Evolutionary conservation across 495 filamentous ascomycete species (phyloP).

Genomic region (Bathelium albidoporum): DNA sequence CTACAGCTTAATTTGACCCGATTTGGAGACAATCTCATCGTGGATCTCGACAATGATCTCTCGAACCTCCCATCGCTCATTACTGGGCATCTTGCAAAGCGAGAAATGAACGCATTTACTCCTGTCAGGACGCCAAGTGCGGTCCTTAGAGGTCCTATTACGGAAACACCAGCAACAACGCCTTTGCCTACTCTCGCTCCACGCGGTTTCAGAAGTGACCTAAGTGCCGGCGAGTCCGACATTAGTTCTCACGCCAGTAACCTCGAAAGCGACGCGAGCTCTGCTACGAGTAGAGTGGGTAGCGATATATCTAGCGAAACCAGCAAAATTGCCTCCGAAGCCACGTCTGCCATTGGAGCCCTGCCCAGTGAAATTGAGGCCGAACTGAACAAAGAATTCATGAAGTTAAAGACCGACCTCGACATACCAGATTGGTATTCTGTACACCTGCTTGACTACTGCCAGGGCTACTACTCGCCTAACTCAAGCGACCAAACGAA

Average conservation of each 20-base stretch:
- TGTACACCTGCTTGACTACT: conserved; percentile 58
- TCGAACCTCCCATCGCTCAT: neutral
- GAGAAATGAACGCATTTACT: neutral
- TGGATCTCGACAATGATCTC: neutral
- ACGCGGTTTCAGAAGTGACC: neutral
- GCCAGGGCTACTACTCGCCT: conserved; percentile 51
- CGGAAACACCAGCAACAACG: conserved; percentile 12
- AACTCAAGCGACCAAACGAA: conserved; percentile 28
- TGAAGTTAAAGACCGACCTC: conserved; percentile 37
- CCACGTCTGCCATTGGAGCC: neutral
- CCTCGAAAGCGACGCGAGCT: conserved; percentile 9
- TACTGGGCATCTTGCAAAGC: neutral
- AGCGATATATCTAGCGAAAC: conserved; percentile 7
- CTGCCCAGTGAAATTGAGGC: conserved; percentile 13
- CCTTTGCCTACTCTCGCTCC: conserved; percentile 5
- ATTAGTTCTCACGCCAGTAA: conserved; percentile 8
- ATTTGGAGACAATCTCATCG: conserved; percentile 44
- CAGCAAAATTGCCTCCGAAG: conserved; percentile 11
- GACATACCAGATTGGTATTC: conserved; percentile 66
- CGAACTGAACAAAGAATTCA: conserved; percentile 35
- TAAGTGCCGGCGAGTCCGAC: neutral
- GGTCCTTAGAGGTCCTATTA: neutral
- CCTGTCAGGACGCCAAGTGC: conserved; percentile 8
- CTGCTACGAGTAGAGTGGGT: neutral
- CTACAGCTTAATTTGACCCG: conserved; percentile 53